Base-by-base conservation (phyloP, 805 yeast genomes). In the Myxozyma neotropica region DNA sequence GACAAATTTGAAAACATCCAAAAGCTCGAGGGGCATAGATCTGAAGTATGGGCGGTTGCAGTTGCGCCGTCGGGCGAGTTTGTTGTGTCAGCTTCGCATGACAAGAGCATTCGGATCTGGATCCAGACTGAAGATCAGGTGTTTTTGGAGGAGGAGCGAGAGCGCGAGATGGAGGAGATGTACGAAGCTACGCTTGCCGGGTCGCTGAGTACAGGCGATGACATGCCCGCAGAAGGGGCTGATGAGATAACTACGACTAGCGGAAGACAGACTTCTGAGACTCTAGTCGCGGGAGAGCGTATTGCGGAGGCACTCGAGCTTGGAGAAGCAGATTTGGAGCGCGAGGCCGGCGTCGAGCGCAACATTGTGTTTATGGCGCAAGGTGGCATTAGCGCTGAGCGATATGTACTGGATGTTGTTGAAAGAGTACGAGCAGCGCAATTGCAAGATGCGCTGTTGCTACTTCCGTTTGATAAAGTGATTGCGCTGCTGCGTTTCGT, bases 101-200 rank as follows among this genome's bases (percentile, higher is more conserved):
- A 94, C 72, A 95, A 90, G 71, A 86, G 96, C 69, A 83, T 93
- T 50, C 81, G 99, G 72, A 74, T 92, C n/a, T 94, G 99, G 99
- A 81, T 81, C 60, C 91, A 90, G 72, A 88, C 96, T 3, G 94
- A 88, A 55, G 99, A 94, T 72, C 92, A 93, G 68, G 94, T 94
- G n/a, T 94, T 94, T 72, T 75, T 94, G 61, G 97, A 94, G 73
- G 99, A 94, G 78, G 99, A 94, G 76, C 81, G 94, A 59, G 99
- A 94, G 72, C 89, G 87, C 73, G 99, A 94, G 73, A 79, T 91
- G 82, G 99, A 94, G 72, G 96, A 92, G 73, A 76, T 86, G 57
- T 90, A 92, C 70, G 98, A 94, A 71, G 80, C 83, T n/a, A 88
- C 87, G 6, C 77, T 94, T 46, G 78, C 91, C 52, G 83, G 81